Base-by-base conservation (phyloP, 805 yeast genomes). In the Wickerhamomyces sydowiorum region DNA sequence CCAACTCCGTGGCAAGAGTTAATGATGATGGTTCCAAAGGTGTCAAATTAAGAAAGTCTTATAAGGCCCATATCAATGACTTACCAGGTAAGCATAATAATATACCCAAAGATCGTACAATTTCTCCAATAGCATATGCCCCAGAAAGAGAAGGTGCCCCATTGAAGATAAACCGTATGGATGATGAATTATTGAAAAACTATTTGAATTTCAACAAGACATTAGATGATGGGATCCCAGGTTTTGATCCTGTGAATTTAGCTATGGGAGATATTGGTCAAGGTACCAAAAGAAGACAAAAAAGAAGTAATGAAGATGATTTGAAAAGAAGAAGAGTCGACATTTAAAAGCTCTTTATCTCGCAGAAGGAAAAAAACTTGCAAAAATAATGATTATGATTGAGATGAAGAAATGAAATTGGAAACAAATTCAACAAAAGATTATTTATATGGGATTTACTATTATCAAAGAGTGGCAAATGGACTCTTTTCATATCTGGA, bases 1-100 rank as follows among this genome's bases (percentile, higher is more conserved):
- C 96, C 1, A 70, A 76, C 41, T 81, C 95, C 4, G 82, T 93
- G 34, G 96, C 96, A 1, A 75, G 99, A 56, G 74, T 82, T 10
- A 89, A 86, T 54, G 82, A 88, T 2, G 95, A 84, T 54, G 96
- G 96, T 0, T 75, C 93, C 1, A 89, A 86, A 52, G 96, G 96
- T 41, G 89, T 89, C 30, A 93, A 93, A 64, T 73, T 93, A 42
- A 75, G 99, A 53, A 93, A 93, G 64, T 88, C 97, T 0, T 93
- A 93, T 65, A 93, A 93, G 61, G 89, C 90, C 49, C 98, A 91
- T 59, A 84, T 93, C 13, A 71, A 75, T 30, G 97, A 90, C 51
- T 67, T 93, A 23, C 86, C 96, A 0, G 97, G 90, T 2, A 82
- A 81, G 56, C 86, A 80, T 50, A 70, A 52, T 7, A 55, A 69